Conservation (phyloP, 371 early-diverging fungal species). For the Mitosporidium daphniae region DNA sequence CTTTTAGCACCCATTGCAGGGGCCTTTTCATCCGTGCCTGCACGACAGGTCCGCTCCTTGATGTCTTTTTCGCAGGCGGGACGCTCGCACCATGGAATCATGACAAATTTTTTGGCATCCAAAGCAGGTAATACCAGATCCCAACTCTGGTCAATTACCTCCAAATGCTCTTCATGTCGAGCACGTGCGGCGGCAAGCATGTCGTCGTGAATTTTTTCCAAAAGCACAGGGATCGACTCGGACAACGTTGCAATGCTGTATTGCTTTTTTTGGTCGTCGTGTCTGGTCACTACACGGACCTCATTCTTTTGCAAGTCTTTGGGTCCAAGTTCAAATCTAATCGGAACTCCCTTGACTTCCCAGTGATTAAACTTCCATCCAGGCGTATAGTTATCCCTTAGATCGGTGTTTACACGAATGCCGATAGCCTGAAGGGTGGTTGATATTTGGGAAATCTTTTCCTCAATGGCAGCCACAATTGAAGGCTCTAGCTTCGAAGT, state of each 20-base stretch:
- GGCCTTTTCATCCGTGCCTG: slow-evolving; percentile 55
- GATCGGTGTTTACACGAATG: slow-evolving; percentile 51
- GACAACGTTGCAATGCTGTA: slow-evolving; percentile 22
- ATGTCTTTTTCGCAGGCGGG: slow-evolving; percentile 74
- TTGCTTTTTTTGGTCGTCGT: slow-evolving; percentile 25
- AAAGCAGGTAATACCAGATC: slow-evolving; percentile 63
- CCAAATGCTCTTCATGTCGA: slow-evolving; percentile 30
- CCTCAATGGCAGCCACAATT: slow-evolving; percentile 14
- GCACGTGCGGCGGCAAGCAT: slow-evolving; percentile 60
- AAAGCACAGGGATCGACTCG: slow-evolving; percentile 15
- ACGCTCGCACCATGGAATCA: slow-evolving; percentile 87
- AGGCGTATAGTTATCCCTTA: slow-evolving; percentile 58
- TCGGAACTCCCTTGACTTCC: slow-evolving; percentile 83
- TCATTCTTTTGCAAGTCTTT: slow-evolving; percentile 55
- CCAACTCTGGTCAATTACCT: slow-evolving; percentile 38
- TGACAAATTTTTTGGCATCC: slow-evolving; percentile 41
- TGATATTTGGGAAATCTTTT: slow-evolving; percentile 21
- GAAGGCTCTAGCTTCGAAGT: slow-evolving; percentile 40
- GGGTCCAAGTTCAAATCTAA: slow-evolving; percentile 89
- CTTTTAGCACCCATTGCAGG: slow-evolving; percentile 96
- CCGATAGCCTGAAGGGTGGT: slow-evolving; percentile 29
- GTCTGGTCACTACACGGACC: slow-evolving; percentile 46
- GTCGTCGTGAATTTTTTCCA: slow-evolving; percentile 50
- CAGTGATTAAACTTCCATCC: slow-evolving; percentile 99
- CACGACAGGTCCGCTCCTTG: slow-evolving; percentile 58